Conservation (phyloP, 805 yeast genomes). For the Cyberlindnera amylophila region DNA sequence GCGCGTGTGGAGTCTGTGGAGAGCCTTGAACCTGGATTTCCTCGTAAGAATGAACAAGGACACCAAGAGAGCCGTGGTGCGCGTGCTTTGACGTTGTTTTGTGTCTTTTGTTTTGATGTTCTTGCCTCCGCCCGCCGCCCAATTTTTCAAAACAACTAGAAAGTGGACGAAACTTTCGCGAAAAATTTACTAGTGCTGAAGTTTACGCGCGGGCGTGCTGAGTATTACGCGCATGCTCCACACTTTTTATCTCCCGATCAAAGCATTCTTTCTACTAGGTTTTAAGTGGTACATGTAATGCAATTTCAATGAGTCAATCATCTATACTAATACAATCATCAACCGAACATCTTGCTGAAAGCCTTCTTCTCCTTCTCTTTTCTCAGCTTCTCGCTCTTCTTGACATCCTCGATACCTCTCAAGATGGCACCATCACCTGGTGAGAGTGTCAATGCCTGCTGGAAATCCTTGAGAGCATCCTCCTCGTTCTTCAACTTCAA, state of each 20-base stretch:
- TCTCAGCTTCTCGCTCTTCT: constrained; percentile 46
- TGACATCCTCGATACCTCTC: constrained; percentile 60
- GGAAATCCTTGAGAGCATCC: constrained; percentile 61
- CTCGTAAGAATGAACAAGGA: constrained; percentile 9
- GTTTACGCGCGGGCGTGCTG: constrained; percentile 11
- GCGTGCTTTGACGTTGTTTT: neutral
- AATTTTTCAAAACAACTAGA: constrained; percentile 13
- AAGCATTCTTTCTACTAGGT: no score
- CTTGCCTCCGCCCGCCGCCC: constrained; percentile 2
- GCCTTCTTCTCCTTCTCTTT: constrained; percentile 70
- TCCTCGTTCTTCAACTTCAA: constrained; percentile 62
- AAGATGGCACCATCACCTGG: constrained; percentile 72
- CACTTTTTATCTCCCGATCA: no score
- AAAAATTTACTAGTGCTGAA: constrained; percentile 2
- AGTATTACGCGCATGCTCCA: neutral
- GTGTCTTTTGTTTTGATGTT: neutral
- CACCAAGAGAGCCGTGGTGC: constrained; percentile 11
- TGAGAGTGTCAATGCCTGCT: constrained; percentile 56
- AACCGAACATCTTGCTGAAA: constrained; percentile 59
- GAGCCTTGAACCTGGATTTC: constrained; percentile 5
- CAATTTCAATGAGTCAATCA: neutral
- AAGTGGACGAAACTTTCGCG: constrained; percentile 5
- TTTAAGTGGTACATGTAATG: neutral
- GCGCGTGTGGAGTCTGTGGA: constrained; percentile 1
- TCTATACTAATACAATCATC: constrained; percentile 11